Evolutionary conservation across 1,284 basidiomycete genomes (phyloP).

Genomic region (Ustilago curta): DNA sequence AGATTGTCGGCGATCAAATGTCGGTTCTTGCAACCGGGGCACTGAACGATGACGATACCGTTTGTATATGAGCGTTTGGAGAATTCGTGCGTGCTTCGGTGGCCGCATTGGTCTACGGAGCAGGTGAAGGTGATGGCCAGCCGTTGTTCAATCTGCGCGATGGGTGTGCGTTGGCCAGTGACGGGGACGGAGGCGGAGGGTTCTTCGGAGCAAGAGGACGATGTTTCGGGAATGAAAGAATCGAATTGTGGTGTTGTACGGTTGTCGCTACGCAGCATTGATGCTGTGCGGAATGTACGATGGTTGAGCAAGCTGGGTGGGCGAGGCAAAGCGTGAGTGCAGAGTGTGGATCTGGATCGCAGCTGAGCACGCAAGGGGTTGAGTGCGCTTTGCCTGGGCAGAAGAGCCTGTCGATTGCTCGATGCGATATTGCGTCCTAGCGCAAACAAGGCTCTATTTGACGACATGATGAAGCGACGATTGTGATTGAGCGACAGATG

Average conservation of each 20-base stretch:
- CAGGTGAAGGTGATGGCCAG: conserved; percentile 67
- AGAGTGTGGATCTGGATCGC: conserved; percentile 10
- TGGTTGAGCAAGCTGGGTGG: not conserved
- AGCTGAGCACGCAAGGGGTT: not conserved
- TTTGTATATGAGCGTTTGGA: conserved; percentile 83
- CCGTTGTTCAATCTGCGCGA: conserved; percentile 58
- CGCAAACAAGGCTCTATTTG: conserved; percentile 1
- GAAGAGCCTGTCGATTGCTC: conserved; percentile 12
- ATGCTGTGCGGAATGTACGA: too few species aligned
- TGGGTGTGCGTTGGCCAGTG: conserved; percentile 44
- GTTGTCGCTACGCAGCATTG: too few species aligned
- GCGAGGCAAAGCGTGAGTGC: not conserved
- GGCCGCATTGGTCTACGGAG: conserved; percentile 74
- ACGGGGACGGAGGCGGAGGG: conserved; percentile 32
- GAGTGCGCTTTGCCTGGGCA: not conserved
- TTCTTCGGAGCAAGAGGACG: conserved; percentile 9
- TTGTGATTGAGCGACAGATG: not conserved
- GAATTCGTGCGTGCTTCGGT: conserved; percentile 89
- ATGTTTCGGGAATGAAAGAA: conserved; percentile 21
- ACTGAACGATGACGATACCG: conserved; percentile 91
- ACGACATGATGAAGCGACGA: conserved; percentile 12
- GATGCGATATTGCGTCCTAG: conserved; percentile 29
- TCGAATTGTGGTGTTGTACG: conserved; percentile 9
- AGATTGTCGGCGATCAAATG: conserved; percentile 69
- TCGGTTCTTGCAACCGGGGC: conserved; percentile 88